phyloP scores from a whole-genome alignment of 1,139 yeast species.

The Debaryomyces sp. region DNA sequence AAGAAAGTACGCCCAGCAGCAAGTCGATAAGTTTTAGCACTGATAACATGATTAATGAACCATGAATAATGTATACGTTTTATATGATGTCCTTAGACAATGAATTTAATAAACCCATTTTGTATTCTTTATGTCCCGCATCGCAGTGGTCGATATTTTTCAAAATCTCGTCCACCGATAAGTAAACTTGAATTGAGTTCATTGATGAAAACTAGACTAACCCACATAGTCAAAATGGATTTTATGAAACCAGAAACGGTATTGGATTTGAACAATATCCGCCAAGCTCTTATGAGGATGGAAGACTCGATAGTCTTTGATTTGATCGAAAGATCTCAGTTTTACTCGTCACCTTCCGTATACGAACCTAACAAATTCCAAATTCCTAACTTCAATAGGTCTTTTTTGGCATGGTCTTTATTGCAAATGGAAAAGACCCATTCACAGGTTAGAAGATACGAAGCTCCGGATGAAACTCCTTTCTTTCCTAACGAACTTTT shows the following conservation, averaged over 20 bases:
- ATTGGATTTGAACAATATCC: slow-evolving; percentile 75
- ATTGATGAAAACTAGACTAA: neutral
- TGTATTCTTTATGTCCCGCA: neutral
- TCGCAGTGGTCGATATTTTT: neutral
- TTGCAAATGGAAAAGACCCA: slow-evolving; percentile 77
- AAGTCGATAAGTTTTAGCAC: slow-evolving; percentile 21
- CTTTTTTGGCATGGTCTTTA: slow-evolving; percentile 86
- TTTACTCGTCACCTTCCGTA: slow-evolving; percentile 73
- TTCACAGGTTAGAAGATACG: slow-evolving; percentile 84
- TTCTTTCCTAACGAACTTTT: slow-evolving; percentile 74
- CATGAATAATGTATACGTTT: neutral
- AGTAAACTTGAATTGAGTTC: neutral
- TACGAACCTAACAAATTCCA: slow-evolving; percentile 61
- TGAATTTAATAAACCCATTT: neutral
- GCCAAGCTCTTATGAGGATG: slow-evolving; percentile 86
- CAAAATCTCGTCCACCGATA: neutral
- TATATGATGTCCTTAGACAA: neutral
- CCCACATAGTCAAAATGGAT: slow-evolving; percentile 57
- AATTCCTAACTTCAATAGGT: slow-evolving; percentile 73
- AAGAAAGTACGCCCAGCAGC: slow-evolving; percentile 34
- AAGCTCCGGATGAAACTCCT: slow-evolving; percentile 95
- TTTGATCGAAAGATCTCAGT: slow-evolving; percentile 91
- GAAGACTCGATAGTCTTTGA: slow-evolving; percentile 95
- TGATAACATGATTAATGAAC: slow-evolving; percentile 10
- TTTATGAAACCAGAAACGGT: slow-evolving; percentile 84